Base-by-base conservation (phyloP, 495 filamentous ascomycete species). In the Annulohypoxylon moriforme region DNA sequence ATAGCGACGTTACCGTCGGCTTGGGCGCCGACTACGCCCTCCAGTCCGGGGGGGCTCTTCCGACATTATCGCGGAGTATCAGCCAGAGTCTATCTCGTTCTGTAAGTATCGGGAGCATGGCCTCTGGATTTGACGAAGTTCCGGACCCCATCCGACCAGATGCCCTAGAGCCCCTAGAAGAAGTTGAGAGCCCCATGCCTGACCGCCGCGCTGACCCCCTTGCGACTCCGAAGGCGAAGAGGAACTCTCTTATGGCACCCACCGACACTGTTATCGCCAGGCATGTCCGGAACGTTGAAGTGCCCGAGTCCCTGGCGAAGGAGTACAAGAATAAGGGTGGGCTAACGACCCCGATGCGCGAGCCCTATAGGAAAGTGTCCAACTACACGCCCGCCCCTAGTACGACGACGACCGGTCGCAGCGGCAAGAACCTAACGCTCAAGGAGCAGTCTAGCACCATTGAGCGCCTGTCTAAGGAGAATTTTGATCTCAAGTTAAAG, bases 401-500 rank as follows among this genome's bases (percentile, higher is more conserved):
- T 6, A 84, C 89, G 6, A 85, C 89, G 10, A 84, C 81, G n/a
- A 84, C 81, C 16, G 85, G 87, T 36, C 85, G 89, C 36, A 88
- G 87, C 59, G 93, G 92, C 42, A 93, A 91, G 73, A 96, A 89
- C 69, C 85, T 98, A 82, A 98, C 96, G 0, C 83, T 99, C 13
- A 98, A 98, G 79, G 96, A 98, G 78, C 96, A 99, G 79, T 97
- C 93, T 70, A 96, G 91, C 76, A 97, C 94, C 22, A 98, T 99
- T 67, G 96, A 98, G 77, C 89, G 94, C 27, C 86, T 98, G 5
- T 94, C 92, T 66, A 99, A 99, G 80, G 92, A 94, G 75, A 98
- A 98, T 71, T 99, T 98, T 76, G 96, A 97, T 75, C 85, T 99
- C 40, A 99, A 99, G 80, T 90, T 99, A 79, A 94, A 97, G 79